phyloP scores from a whole-genome alignment of 202 grass and related monocot species.

The Sporobolus alterniflorus region DNA sequence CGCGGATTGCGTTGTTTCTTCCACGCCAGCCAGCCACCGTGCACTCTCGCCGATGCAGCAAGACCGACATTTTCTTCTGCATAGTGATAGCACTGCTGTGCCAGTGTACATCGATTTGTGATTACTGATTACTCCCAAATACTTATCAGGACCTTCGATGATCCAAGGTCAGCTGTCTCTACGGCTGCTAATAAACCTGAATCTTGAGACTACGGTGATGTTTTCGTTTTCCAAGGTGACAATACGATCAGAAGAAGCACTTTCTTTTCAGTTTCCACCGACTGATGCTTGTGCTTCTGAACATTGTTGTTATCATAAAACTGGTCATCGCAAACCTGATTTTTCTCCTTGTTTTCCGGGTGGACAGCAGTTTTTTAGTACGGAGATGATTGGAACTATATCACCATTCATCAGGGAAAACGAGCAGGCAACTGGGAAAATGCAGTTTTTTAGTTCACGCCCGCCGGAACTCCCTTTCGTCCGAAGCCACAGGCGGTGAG shows the following conservation, averaged over 20 bases:
- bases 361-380: not conserved
- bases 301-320: not conserved
- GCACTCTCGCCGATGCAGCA: not conserved
- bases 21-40: slow-evolving; percentile 12
- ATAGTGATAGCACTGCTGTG: not conserved
- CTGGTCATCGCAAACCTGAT: not conserved
- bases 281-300: not conserved
- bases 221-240: not conserved
- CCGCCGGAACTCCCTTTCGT: not conserved
- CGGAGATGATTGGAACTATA: no score
- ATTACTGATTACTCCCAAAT: no score
- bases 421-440: not conserved
- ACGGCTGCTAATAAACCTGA: not conserved
- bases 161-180: not conserved
- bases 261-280: not conserved
- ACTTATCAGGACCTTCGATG: not conserved
- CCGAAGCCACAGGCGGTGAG: not conserved
- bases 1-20: slow-evolving; percentile 10
- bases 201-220: not conserved
- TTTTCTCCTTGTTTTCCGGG: not conserved
- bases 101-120: not conserved
- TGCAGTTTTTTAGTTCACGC: not conserved
- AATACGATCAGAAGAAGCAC: not conserved
- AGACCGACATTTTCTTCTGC: not conserved
- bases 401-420: not conserved